phyloP scores from a whole-genome alignment of 140 eudicot species.

The Bidens hawaiensis region DNA sequence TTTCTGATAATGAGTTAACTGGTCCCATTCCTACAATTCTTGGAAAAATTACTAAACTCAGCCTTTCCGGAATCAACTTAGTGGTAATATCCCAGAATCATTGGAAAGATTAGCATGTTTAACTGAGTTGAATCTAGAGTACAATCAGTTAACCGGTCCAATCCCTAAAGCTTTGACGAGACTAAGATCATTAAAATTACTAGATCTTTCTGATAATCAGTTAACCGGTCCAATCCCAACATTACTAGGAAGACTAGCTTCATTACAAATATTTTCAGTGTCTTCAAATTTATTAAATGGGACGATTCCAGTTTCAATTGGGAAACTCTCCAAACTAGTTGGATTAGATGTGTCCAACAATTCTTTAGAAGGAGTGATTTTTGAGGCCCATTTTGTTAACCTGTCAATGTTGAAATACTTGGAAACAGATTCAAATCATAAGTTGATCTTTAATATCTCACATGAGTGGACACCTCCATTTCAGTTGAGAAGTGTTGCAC shows the following conservation, averaged over 20 bases:
- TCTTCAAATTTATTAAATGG: slow-evolving; percentile 3
- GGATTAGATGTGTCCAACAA: not conserved
- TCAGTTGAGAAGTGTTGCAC: not conserved
- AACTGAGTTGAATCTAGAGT: not conserved
- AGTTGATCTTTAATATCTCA: not conserved
- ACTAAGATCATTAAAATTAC: not conserved
- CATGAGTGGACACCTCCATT: too few relatives aligned
- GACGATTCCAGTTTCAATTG: not conserved
- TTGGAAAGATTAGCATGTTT: not conserved
- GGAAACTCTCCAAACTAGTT: not conserved
- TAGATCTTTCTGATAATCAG: too few relatives aligned
- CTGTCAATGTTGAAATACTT: not conserved
- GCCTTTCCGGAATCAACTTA: not conserved
- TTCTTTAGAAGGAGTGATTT: not conserved
- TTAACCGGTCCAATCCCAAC: slow-evolving; percentile 4
- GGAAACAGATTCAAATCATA: not conserved
- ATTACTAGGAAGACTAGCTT: slow-evolving; percentile 2
- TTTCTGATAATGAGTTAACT: too few relatives aligned
- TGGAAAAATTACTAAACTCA: not conserved
- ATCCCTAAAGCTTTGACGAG: not conserved
- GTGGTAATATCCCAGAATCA: not conserved
- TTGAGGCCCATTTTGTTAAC: slow-evolving; percentile 10
- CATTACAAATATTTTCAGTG: not conserved
- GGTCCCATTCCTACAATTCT: too few relatives aligned
- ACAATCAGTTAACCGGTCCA: not conserved